Conservation (phyloP, 208 protist genomes). For the Lotmaria passim region DNA sequence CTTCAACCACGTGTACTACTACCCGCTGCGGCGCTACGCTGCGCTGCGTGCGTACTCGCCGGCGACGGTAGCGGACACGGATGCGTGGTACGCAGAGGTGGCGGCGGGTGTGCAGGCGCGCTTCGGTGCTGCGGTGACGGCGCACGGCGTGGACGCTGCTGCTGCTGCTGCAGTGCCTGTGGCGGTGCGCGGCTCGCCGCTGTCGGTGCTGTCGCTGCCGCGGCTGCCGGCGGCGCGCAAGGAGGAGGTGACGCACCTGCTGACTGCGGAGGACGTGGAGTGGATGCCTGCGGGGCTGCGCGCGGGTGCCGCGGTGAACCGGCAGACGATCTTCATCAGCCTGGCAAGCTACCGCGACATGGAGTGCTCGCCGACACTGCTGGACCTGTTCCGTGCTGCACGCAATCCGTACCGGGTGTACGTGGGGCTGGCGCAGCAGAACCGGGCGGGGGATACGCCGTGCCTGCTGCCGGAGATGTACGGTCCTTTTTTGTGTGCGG, state of each 20-base stretch:
- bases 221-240: slow-evolving; percentile 7
- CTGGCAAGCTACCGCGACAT: slow-evolving; percentile 90
- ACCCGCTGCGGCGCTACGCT: slow-evolving; percentile 59
- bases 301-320: slow-evolving; percentile 16
- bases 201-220: slow-evolving; percentile 23
- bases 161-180: slow-evolving; percentile 1
- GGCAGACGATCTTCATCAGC: slow-evolving; percentile 84
- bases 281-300: slow-evolving; percentile 23
- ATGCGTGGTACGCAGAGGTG: slow-evolving; percentile 62
- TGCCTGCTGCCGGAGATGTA: slow-evolving; percentile 52
- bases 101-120: slow-evolving; percentile 34
- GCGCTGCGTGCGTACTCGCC: slow-evolving; percentile 34
- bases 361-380: slow-evolving; percentile 81
- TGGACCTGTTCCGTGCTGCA: slow-evolving; percentile 71
- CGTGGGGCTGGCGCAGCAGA: slow-evolving; percentile 88
- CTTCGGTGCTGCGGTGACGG: slow-evolving; percentile 11
- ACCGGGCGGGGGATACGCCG: slow-evolving; percentile 41
- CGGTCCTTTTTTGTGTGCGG: slow-evolving; percentile 26
- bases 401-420: slow-evolving; percentile 70
- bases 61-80: slow-evolving; percentile 32
- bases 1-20: slow-evolving; percentile 58
- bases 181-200: slow-evolving; percentile 8
- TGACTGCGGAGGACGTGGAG: slow-evolving; percentile 9
- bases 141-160: background rate
- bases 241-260: slow-evolving; percentile 24